Conservation (phyloP, 2,329 filamentous ascomycete species). For the Aspergillus novofumigatus region DNA sequence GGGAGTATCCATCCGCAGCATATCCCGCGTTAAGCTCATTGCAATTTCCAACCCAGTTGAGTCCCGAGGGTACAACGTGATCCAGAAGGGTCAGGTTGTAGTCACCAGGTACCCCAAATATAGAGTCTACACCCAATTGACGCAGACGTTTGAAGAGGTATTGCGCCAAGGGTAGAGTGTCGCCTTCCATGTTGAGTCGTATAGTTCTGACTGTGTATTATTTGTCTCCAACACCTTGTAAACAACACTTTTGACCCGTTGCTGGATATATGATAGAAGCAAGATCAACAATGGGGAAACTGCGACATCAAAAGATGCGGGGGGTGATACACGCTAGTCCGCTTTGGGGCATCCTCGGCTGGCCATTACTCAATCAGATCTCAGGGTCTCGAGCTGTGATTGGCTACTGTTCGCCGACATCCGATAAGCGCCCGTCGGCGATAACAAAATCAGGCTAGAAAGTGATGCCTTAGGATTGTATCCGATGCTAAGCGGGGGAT, state of each 20-base stretch:
- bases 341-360: not conserved
- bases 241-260: not conserved
- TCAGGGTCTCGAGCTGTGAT: not conserved
- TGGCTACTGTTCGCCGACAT: not conserved
- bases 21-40: constrained; percentile 68
- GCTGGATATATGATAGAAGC: not conserved
- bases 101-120: constrained; percentile 65
- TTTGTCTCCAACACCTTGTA: not conserved
- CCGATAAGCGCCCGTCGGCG: not conserved
- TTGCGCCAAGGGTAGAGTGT: constrained; percentile 23
- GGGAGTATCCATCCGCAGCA: constrained; percentile 30
- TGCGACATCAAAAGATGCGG: not conserved
- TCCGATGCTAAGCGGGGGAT: not conserved
- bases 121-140: constrained; percentile 60
- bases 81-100: constrained; percentile 68
- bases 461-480: not conserved
- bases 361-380: not conserved
- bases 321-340: not conserved
- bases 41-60: constrained; percentile 63
- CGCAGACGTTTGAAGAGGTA: constrained; percentile 64
- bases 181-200: not conserved
- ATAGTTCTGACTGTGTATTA: not conserved
- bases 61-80: constrained; percentile 55
- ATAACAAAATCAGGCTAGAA: not conserved
- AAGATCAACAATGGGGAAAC: not conserved